phyloP scores from a whole-genome alignment of 2,329 filamentous ascomycete genomes.

The Colletotrichum sp. region DNA sequence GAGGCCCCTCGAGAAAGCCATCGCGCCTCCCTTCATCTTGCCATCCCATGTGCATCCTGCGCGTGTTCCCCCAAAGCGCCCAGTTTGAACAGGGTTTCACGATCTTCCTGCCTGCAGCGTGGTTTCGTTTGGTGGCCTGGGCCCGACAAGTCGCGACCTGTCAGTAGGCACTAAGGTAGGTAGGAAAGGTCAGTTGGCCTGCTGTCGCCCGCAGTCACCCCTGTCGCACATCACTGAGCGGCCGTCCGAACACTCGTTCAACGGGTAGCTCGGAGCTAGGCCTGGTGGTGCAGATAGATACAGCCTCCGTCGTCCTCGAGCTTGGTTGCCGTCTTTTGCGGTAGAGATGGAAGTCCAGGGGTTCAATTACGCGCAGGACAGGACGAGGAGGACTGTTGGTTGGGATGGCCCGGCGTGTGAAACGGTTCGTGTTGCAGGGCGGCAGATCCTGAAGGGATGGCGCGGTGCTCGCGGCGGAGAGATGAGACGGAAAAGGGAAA shows the following conservation, averaged over 20 bases:
- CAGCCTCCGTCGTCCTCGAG: neutral
- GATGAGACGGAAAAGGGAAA: constrained; percentile 6
- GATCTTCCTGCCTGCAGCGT: constrained; percentile 6
- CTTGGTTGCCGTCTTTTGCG: neutral
- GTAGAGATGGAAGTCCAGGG: neutral
- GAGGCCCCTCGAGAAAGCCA: neutral
- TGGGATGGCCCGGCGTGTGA: constrained; percentile 12
- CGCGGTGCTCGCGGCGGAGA: constrained; percentile 11
- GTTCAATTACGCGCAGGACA: neutral
- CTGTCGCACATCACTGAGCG: constrained; percentile 3
- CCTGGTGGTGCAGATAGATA: neutral
- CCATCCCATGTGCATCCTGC: neutral
- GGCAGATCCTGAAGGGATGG: constrained; percentile 20
- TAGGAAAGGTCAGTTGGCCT: neutral
- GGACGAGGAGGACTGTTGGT: neutral
- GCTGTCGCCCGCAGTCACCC: neutral
- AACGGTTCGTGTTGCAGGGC: constrained; percentile 18
- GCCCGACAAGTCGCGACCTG: neutral
- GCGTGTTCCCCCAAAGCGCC: neutral
- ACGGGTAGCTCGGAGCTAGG: neutral
- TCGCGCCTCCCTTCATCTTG: neutral
- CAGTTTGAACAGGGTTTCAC: constrained; percentile 20
- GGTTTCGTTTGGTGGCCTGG: neutral
- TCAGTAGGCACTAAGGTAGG: neutral
- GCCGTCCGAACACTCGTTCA: constrained; percentile 12